These are phyloP conservation scores for Terana coerulea DNA, from an alignment of 768 basidiomycete genomes.

Conservation along the genomic window DNA sequence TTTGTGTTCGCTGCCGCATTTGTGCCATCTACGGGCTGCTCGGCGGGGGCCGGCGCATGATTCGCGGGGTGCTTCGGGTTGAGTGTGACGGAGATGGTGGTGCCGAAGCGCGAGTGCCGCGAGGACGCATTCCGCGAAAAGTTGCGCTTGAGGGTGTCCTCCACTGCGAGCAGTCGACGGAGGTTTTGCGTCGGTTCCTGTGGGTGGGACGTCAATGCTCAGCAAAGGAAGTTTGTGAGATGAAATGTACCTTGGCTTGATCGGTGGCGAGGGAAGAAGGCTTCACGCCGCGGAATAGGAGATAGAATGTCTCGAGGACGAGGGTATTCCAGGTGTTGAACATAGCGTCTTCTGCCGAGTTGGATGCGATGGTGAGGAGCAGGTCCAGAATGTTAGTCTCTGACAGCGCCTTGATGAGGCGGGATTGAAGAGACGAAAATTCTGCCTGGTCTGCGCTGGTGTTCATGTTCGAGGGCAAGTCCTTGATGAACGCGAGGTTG, in stretches of 20 bases:
- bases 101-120: constrained; percentile 95
- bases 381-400: constrained; percentile 74
- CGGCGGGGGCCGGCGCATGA: constrained; percentile 17
- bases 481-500: constrained; percentile 93
- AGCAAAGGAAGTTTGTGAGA: constrained; percentile 3
- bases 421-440: constrained; percentile 72
- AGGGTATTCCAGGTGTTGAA: constrained; percentile 87
- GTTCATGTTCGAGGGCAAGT: constrained; percentile 68
- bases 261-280: constrained; percentile 55
- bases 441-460: constrained; percentile 78
- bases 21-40: constrained; percentile 12
- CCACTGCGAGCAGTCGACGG: constrained; percentile 70
- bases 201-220: constrained; percentile 7
- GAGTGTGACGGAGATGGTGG: constrained; percentile 80
- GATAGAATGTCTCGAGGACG: constrained; percentile 89
- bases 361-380: constrained; percentile 82
- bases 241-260: constrained; percentile 54
- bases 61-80: constrained; percentile 45
- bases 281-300: constrained; percentile 78
- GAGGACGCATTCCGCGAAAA: constrained; percentile 54
- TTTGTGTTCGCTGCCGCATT: neutral
- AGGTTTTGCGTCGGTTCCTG: constrained; percentile 71
- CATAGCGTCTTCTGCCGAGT: constrained; percentile 68
- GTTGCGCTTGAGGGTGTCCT: constrained; percentile 61
- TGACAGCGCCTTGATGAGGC: constrained; percentile 65